Conservation (phyloP, 441 rosid species). For the Brassica hybrid region DNA sequence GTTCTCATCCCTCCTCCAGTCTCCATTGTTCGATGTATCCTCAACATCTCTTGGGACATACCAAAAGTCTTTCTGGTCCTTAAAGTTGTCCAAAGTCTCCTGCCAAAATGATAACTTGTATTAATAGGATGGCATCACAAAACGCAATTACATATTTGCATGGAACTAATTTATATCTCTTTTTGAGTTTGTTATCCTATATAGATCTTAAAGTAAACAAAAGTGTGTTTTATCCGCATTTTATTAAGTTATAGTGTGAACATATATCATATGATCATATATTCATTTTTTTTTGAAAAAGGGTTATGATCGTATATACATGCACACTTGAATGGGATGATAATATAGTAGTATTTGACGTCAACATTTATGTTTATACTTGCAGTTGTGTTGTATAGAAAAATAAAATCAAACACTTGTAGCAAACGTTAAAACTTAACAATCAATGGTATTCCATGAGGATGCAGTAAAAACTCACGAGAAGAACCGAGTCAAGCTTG, state of each 20-base stretch:
- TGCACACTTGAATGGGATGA: not conserved
- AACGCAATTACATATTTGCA: not conserved
- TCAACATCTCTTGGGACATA: no score
- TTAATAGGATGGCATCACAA: not conserved
- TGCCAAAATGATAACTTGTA: constrained; percentile 55
- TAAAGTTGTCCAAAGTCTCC: no score
- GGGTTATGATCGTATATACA: not conserved
- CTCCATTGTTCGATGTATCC: constrained; percentile 54
- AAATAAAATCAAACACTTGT: no score
- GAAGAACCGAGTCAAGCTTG: constrained; percentile 65
- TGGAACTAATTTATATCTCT: not conserved
- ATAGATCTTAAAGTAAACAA: not conserved
- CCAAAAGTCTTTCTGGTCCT: no score
- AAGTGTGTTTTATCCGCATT: not conserved
- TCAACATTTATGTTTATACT: no score
- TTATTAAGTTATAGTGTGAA: no score
- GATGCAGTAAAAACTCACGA: constrained; percentile 41
- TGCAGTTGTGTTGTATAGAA: not conserved
- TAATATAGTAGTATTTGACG: no score
- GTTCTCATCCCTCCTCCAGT: constrained; percentile 67
- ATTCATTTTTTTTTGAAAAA: no score
- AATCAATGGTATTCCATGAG: not conserved
- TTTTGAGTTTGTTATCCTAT: not conserved
- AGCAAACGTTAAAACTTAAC: constrained; percentile 1
- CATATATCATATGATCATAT: no score